phyloP scores from a whole-genome alignment of 768 basidiomycete genomes.

The Auricularia cornea region DNA sequence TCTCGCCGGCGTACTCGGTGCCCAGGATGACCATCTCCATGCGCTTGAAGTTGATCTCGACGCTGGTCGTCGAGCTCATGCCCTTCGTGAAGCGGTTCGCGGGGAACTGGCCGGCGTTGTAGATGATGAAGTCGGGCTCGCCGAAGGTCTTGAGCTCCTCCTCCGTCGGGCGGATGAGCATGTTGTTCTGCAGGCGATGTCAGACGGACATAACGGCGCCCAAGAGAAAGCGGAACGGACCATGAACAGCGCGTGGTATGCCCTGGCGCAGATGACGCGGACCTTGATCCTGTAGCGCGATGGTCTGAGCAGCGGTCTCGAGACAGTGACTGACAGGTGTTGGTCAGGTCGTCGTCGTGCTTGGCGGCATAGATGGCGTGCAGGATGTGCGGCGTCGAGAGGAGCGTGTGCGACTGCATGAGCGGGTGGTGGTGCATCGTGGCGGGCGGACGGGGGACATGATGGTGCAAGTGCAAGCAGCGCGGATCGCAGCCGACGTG shows the following conservation, averaged over 20 bases:
- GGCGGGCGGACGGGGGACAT: too few species aligned
- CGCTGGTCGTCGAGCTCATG: constrained; percentile 98
- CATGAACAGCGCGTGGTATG: constrained; percentile 99
- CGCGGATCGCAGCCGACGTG: too few species aligned
- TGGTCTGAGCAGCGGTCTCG: too few species aligned
- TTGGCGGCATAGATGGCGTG: constrained; percentile 79
- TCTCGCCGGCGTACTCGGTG: constrained; percentile 96
- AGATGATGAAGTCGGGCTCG: constrained; percentile 98
- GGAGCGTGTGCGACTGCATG: constrained; percentile 16
- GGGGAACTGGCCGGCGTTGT: constrained; percentile 99
- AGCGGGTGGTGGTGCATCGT: constrained; percentile 41
- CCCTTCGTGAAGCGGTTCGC: constrained; percentile 99
- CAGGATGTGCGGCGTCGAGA: constrained; percentile 73
- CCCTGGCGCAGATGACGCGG: constrained; percentile 95
- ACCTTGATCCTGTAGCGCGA: constrained; percentile 99
- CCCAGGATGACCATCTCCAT: constrained; percentile 99
- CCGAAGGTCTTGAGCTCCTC: constrained; percentile 92
- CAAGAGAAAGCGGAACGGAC: constrained; percentile 37
- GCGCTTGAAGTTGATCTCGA: constrained; percentile 99
- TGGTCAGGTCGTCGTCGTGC: constrained; percentile 47
- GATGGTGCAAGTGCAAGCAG: too few species aligned
- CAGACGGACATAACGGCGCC: constrained; percentile 5
- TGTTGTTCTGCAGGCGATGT: constrained; percentile 78
- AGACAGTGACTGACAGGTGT: constrained; percentile 12
- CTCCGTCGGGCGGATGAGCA: constrained; percentile 96